phyloP scores from a whole-genome alignment of 768 basidiomycete species.

The Trametes punicea region DNA sequence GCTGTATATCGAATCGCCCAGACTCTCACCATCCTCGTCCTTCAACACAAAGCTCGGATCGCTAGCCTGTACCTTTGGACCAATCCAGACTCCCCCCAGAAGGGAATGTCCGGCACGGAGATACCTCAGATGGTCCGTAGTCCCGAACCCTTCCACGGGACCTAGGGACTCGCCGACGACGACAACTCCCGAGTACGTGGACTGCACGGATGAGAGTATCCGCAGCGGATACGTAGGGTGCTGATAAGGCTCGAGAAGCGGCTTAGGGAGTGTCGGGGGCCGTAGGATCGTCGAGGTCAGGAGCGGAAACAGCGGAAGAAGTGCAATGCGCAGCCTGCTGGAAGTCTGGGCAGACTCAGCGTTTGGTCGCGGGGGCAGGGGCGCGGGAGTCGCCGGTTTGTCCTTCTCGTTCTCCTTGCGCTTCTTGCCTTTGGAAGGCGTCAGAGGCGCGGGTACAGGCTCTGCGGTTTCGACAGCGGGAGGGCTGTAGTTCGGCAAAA shows the following conservation, averaged over 20 bases:
- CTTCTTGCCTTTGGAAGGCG: constrained; percentile 10
- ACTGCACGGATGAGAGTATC: constrained; percentile 63
- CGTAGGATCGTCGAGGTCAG: constrained; percentile 37
- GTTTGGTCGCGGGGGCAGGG: background rate
- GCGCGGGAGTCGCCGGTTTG: constrained; percentile 4
- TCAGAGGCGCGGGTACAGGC: background rate
- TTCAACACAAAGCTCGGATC: constrained; percentile 34
- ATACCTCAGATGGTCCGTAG: constrained; percentile 35
- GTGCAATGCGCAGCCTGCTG: constrained; percentile 6
- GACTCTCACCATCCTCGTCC: constrained; percentile 50
- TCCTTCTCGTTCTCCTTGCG: background rate
- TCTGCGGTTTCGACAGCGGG: background rate
- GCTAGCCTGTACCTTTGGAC: constrained; percentile 26
- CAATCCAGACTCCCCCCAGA: constrained; percentile 77
- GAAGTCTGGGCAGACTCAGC: background rate
- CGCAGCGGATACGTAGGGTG: constrained; percentile 55
- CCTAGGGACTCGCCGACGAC: constrained; percentile 73
- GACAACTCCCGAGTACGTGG: constrained; percentile 71
- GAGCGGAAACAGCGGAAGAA: constrained; percentile 32
- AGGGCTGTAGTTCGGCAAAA: constrained; percentile 10
- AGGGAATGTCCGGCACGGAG: constrained; percentile 54
- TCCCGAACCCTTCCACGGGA: constrained; percentile 22
- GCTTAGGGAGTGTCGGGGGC: constrained; percentile 58
- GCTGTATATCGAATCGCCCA: constrained; percentile 80
- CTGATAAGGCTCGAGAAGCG: constrained; percentile 45